Conservation (phyloP, 768 basidiomycete species). For the Pulveroboletus sp. region DNA sequence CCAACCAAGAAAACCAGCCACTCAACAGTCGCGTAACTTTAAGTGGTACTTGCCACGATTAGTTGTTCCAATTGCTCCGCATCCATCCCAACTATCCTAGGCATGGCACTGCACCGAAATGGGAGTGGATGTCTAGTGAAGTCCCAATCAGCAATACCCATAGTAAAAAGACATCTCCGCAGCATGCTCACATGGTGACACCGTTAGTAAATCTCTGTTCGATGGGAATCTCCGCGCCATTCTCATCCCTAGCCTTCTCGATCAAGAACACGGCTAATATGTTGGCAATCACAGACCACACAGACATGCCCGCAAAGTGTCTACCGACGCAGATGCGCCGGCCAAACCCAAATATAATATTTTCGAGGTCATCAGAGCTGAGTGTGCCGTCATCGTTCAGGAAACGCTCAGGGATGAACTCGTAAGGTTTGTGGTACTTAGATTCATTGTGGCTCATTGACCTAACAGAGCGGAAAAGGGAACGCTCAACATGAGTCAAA, state of each 20-base stretch:
- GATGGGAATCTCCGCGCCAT: conserved; percentile 13
- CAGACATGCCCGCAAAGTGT: conserved; percentile 15
- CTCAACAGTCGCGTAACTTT: too few relatives aligned
- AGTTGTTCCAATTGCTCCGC: too few relatives aligned
- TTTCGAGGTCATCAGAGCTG: conserved; percentile 7
- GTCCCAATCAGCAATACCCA: too few relatives aligned
- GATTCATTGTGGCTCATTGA: conserved; percentile 16
- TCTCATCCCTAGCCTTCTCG: conserved; percentile 3
- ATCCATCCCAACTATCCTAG: conserved; percentile 7
- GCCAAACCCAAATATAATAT: conserved; percentile 25
- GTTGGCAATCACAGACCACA: conserved; percentile 16
- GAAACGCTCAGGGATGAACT: conserved; percentile 41
- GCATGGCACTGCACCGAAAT: conserved; percentile 10
- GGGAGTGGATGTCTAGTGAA: conserved; percentile 8
- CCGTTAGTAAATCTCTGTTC: conserved; percentile 13
- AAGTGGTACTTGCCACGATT: too few relatives aligned
- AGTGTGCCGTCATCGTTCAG: conserved; percentile 24
- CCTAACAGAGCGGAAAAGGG: conserved; percentile 7
- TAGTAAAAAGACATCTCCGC: background rate
- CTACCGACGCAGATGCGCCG: conserved; percentile 25
- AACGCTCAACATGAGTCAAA: too few relatives aligned
- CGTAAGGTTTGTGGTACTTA: conserved; percentile 36
- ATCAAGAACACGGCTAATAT: conserved; percentile 13
- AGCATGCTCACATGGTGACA: conserved; percentile 9
- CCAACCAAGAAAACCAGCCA: too few relatives aligned